A percentile compares a stretch with the other conserved stretches of the same genome.
Conservation (phyloP, 192 early-diverging fungal genomes). For the Podila minutissima region DNA sequence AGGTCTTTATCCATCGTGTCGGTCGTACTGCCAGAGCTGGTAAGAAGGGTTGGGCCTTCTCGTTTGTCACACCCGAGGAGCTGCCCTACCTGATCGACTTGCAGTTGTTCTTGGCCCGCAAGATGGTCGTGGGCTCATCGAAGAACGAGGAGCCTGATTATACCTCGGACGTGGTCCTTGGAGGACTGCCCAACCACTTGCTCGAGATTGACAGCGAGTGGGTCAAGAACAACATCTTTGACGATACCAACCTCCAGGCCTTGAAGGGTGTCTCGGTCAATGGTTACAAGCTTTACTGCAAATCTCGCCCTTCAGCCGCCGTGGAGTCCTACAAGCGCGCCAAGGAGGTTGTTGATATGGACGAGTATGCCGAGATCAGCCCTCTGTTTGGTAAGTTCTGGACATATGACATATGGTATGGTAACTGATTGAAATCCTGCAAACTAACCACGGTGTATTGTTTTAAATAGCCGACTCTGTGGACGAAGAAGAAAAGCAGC, state of each 20-base stretch:
- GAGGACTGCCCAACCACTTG: conserved; percentile 75
- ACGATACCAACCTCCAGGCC: conserved; percentile 71
- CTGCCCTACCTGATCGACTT: conserved; percentile 93
- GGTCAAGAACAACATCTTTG: conserved; percentile 68
- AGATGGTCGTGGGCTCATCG: conserved; percentile 56
- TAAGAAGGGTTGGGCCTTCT: conserved; percentile 90
- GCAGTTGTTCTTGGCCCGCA: conserved; percentile 89
- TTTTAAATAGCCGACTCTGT: conserved; percentile 47
- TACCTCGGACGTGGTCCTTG: conserved; percentile 84
- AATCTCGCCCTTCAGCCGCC: conserved; percentile 84
- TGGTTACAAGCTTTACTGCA: conserved; percentile 87
- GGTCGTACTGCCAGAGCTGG: conserved; percentile 98
- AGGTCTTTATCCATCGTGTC: conserved; percentile 97
- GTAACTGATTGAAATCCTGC: conserved; percentile 1
- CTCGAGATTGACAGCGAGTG: conserved; percentile 81
- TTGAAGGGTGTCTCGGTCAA: conserved; percentile 77
- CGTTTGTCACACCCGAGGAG: conserved; percentile 88
- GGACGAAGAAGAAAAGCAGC: conserved; percentile 67
- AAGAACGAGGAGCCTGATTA: conserved; percentile 60
- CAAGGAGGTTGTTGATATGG: conserved; percentile 79
- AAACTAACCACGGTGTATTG: neutral
- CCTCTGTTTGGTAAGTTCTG: conserved; percentile 71
- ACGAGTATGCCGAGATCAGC: conserved; percentile 76
- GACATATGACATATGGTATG: conserved; percentile 1
- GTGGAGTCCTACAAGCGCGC: conserved; percentile 87